These are phyloP conservation scores for Cutaneotrichosporon sp. DNA, from an alignment of 1,284 basidiomycete species.

Conservation along the genomic window DNA sequence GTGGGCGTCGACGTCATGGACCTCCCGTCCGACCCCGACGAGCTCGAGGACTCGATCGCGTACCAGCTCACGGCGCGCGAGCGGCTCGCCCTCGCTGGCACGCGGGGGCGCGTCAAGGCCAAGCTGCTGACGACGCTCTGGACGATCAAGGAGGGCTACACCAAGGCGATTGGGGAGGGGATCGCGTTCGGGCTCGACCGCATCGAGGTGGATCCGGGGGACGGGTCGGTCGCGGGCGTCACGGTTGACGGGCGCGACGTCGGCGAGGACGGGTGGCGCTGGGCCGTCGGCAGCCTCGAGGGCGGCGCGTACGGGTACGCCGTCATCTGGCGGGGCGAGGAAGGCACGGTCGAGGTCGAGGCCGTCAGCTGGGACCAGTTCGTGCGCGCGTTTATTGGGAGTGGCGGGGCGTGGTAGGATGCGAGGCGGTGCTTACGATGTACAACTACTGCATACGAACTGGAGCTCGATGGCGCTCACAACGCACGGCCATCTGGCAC, in stretches of 20 bases:
- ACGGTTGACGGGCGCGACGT: slow-evolving; percentile 39
- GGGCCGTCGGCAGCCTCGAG: slow-evolving; percentile 29
- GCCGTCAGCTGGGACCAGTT: slow-evolving; percentile 34
- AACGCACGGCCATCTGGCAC: too few species aligned
- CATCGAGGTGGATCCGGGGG: slow-evolving; percentile 35
- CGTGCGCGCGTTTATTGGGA: slow-evolving; percentile 21
- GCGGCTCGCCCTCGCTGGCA: slow-evolving; percentile 20
- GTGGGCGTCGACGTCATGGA: slow-evolving; percentile 48
- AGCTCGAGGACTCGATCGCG: slow-evolving; percentile 17
- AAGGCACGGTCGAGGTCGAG: slow-evolving; percentile 15
- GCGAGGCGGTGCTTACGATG: background rate
- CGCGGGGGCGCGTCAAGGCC: slow-evolving; percentile 21
- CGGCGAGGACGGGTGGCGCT: slow-evolving; percentile 33
- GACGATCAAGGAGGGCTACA: slow-evolving; percentile 48
- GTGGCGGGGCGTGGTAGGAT: background rate
- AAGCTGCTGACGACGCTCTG: slow-evolving; percentile 39
- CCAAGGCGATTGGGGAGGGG: slow-evolving; percentile 48
- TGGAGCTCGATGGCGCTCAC: too few species aligned
- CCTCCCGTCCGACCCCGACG: slow-evolving; percentile 30
- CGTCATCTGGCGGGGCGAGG: slow-evolving; percentile 36
- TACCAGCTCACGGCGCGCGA: slow-evolving; percentile 35
- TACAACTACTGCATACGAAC: too few species aligned
- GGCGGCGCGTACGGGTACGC: slow-evolving; percentile 33
- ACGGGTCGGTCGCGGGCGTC: slow-evolving; percentile 24
- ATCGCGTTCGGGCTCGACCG: slow-evolving; percentile 46